Evolutionary conservation across 1,284 basidiomycete species (phyloP).

Genomic region (Rhizoctonia solani): DNA sequence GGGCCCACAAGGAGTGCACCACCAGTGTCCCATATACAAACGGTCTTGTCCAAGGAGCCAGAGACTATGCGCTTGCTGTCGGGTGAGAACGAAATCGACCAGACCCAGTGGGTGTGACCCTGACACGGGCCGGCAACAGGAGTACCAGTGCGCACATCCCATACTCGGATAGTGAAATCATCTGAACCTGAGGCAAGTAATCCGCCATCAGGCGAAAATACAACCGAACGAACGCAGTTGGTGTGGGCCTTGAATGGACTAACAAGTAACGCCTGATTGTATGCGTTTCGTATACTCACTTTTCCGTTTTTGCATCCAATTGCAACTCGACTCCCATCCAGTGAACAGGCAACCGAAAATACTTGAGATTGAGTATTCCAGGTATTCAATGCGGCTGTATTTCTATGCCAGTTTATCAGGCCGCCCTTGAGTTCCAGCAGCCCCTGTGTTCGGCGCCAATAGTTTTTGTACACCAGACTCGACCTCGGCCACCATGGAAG

Average conservation of each 20-base stretch:
- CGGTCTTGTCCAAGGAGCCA: too few species aligned
- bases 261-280: background rate
- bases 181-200: background rate
- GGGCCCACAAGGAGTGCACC: too few species aligned
- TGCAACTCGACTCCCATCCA: background rate
- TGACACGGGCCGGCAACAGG: background rate
- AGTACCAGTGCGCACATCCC: background rate
- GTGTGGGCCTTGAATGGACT: background rate
- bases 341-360: background rate
- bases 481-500: background rate
- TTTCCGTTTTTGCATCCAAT: background rate
- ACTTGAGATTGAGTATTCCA: background rate
- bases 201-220: conserved; percentile 8
- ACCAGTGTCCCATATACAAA: too few species aligned
- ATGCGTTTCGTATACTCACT: background rate
- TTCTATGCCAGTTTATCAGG: background rate
- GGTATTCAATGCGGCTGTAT: background rate
- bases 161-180: background rate
- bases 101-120: background rate
- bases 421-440: background rate
- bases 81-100: too few species aligned
- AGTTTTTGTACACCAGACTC: background rate
- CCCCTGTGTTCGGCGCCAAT: background rate
- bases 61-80: too few species aligned
- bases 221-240: background rate